Evolutionary conservation across 1,284 basidiomycete genomes (phyloP).

Genomic region (Ceratobasidium papillatum): DNA sequence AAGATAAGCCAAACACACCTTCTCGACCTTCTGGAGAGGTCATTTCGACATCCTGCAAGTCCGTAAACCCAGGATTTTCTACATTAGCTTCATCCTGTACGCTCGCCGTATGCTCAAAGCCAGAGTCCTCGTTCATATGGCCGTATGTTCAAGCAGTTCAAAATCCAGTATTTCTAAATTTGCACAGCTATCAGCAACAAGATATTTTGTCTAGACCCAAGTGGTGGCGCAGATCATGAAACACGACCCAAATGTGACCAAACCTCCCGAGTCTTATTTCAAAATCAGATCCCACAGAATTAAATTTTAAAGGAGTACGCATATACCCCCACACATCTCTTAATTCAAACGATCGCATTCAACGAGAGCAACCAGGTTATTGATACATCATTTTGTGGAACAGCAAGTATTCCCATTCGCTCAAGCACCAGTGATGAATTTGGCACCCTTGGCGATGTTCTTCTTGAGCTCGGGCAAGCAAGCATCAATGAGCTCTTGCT

Average conservation of each 20-base stretch:
- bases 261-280: background rate
- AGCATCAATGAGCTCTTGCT: conserved; percentile 86
- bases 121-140: background rate
- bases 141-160: background rate
- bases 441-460: conserved; percentile 95
- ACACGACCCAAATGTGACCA: conserved; percentile 1
- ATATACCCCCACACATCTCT: background rate
- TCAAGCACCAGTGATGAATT: conserved; percentile 63
- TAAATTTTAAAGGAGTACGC: background rate
- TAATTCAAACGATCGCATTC: conserved; percentile 16
- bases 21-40: background rate
- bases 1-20: background rate
- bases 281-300: background rate
- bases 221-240: conserved; percentile 14
- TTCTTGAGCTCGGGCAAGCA: conserved; percentile 93
- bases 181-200: too few species aligned
- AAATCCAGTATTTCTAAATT: background rate
- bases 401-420: background rate
- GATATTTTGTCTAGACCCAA: too few species aligned
- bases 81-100: background rate
- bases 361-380: background rate
- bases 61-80: background rate
- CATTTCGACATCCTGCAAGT: background rate
- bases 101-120: background rate
- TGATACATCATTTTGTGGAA: background rate